Conservation (phyloP, 2,329 filamentous ascomycete genomes). For the Dactylellina parvicollis region DNA sequence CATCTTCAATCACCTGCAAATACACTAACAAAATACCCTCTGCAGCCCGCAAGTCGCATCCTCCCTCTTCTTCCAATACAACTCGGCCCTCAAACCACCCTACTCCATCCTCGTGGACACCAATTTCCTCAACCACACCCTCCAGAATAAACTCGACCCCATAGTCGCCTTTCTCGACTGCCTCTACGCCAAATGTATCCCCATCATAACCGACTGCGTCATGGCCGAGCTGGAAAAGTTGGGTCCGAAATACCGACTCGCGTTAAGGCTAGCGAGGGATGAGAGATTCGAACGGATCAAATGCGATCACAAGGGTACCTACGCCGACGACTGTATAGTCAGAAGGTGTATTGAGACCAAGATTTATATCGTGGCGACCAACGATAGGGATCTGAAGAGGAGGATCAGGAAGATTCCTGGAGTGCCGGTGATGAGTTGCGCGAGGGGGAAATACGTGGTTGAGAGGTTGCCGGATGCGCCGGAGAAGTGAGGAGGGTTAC, state of each 20-base stretch:
- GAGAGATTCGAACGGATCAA: constrained; percentile 85
- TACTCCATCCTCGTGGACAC: constrained; percentile 85
- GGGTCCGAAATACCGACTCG: constrained; percentile 86
- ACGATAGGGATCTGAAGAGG: constrained; percentile 70
- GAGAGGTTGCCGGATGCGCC: constrained; percentile 88
- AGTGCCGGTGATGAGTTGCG: constrained; percentile 66
- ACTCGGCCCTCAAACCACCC: constrained; percentile 83
- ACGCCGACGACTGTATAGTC: constrained; percentile 86
- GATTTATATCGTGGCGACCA: constrained; percentile 80
- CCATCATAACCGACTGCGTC: constrained; percentile 84
- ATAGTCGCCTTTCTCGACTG: constrained; percentile 92
- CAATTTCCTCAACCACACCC: constrained; percentile 90
- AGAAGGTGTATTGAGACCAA: constrained; percentile 76
- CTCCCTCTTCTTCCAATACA: constrained; percentile 87
- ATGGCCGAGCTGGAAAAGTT: constrained; percentile 90
- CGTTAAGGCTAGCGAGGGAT: constrained; percentile 84
- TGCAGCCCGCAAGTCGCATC: constrained; percentile 78
- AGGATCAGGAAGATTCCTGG: constrained; percentile 83
- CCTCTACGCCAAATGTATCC: constrained; percentile 88
- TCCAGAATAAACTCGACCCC: constrained; percentile 88
- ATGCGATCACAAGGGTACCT: constrained; percentile 89
- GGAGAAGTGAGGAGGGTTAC: constrained; percentile 65
- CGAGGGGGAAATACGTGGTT: constrained; percentile 69
- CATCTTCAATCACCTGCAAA: constrained; percentile 53
- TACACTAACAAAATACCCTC: constrained; percentile 17